Base-by-base conservation (phyloP, 140 eudicot species). In the Flaveria floridana region DNA sequence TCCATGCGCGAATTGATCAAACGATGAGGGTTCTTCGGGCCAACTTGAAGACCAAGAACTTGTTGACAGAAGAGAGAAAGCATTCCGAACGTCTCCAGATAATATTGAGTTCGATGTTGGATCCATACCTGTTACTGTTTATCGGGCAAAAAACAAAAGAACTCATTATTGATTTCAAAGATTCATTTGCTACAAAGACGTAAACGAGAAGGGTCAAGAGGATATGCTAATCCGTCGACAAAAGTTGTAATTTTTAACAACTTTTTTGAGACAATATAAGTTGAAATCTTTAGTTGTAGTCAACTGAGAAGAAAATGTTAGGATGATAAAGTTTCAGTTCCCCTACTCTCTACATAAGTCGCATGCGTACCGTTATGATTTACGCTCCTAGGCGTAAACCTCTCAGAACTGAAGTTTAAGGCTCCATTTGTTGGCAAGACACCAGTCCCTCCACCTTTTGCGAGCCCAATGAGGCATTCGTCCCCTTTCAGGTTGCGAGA, bases 51-150 rank as follows among this genome's bases (percentile, higher is more conserved):
- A 66, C 88, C 88, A 84, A 39, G 82, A 73, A 82, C 73, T 78
- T 72, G 85, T 56, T 87, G 91, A 87, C 91, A 87, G 91, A 87
- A 87, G 91, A 87, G 91, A 87, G 91, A 79, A 79, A 87, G 91
- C 88, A 70, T 82, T 79, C 26, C 79, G 74, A 73, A 76, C 77
- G 62, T 84, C 85, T 63, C 85, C 73, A 5, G 79, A 75, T 34
- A 72, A 18, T 44, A 68, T 64, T 26, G 83, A 34, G 68, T 64
- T 66, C 0, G 85, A 70, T 68, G 55, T 79, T 70, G 78, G 39
- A 16, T 75, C 75, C 68, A 82, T 57, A 44, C 86, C 89, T 82
- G 84, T 37, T 52, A 74, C 72, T 34, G 1, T 26, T 39, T 70
- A 75, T 25, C 70, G 68, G 10, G n/a, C 8, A 66, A 65, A 50